Conservation (phyloP, 169 alveolate species). For the Babesia divergens region DNA sequence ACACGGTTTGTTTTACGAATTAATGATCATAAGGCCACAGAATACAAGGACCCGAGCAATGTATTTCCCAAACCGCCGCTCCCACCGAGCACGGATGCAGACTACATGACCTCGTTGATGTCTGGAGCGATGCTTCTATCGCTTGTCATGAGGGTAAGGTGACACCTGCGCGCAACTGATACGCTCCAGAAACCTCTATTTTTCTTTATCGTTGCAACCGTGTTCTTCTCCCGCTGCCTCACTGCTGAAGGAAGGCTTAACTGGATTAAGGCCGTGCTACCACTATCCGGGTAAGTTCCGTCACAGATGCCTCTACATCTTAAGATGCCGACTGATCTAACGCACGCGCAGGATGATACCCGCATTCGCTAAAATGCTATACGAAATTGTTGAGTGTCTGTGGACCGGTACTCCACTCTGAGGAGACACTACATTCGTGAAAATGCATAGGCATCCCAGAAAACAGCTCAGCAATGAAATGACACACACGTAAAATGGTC, state of each 20-base stretch:
- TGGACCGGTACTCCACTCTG: slow-evolving; percentile 15
- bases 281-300: slow-evolving; percentile 9
- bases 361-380: neutral
- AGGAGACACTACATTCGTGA: neutral
- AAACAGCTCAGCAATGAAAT: neutral
- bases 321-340: too few relatives aligned
- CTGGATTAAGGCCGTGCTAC: slow-evolving; percentile 10
- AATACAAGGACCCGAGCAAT: slow-evolving; percentile 14
- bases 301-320: neutral
- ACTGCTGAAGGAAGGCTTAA: neutral
- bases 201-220: slow-evolving; percentile 5
- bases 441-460: neutral
- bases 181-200: neutral
- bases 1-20: neutral
- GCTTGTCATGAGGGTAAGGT: slow-evolving; percentile 9
- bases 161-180: neutral
- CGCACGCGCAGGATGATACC: slow-evolving; percentile 22
- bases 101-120: neutral
- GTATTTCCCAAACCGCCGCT: slow-evolving; percentile 8
- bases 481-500: neutral
- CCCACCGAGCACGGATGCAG: neutral
- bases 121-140: slow-evolving; percentile 3
- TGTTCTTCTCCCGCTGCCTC: slow-evolving; percentile 10
- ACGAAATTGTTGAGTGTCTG: slow-evolving; percentile 9
- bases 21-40: neutral